A percentile compares a stretch with the other conserved stretches of the same genome.
Evolutionary conservation across 225 moss, liverwort and hornwort genomes (phyloP).

Genomic region (Straminergon stramineum): DNA sequence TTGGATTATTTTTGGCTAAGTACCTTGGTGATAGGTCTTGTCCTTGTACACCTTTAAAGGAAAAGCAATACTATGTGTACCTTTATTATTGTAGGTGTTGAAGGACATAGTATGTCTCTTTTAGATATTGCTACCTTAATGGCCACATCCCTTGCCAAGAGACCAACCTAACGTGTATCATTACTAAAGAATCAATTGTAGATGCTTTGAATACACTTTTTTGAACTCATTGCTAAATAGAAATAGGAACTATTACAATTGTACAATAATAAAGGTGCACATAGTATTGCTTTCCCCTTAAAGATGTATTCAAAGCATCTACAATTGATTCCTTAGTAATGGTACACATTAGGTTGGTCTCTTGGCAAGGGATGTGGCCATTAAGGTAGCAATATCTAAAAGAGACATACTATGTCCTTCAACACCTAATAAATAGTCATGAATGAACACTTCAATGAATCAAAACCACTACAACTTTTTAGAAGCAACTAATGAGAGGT

Average conservation of each 20-base stretch:
- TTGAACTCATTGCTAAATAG: background rate
- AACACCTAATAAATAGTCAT: too few relatives aligned
- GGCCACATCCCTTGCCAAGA: background rate
- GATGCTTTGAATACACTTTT: background rate
- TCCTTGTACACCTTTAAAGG: background rate
- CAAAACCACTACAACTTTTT: background rate
- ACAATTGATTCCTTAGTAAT: background rate
- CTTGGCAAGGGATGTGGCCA: background rate
- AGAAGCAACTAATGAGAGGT: background rate
- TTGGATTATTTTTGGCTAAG: background rate
- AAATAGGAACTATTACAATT: background rate
- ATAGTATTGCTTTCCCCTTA: too few relatives aligned
- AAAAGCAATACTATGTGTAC: background rate
- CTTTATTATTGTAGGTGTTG: background rate
- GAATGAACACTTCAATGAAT: background rate
- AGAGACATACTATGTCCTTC: too few relatives aligned
- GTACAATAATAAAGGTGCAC: too few relatives aligned
- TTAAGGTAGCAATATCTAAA: too few relatives aligned
- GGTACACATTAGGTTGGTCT: background rate
- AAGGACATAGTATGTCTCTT: too few relatives aligned
- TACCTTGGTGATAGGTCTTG: background rate
- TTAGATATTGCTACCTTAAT: too few relatives aligned
- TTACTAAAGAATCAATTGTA: background rate
- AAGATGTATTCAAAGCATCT: background rate
- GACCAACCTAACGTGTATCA: background rate